These are phyloP conservation scores for Collariella sp. DNA, from an alignment of 495 filamentous ascomycete genomes.

Conservation along the genomic window DNA sequence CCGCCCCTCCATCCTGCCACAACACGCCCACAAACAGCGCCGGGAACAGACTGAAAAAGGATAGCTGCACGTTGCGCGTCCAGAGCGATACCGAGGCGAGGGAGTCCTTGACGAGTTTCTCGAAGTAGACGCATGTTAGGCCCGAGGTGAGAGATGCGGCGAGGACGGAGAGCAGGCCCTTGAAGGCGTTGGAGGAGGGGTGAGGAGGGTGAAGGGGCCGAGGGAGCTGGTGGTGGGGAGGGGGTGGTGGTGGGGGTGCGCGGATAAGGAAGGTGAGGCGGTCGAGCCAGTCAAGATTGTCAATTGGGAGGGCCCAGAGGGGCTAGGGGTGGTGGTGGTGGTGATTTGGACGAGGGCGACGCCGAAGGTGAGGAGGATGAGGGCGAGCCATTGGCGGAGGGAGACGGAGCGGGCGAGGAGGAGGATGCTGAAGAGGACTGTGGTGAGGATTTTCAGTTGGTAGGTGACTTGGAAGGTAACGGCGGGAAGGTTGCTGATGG, in stretches of 20 bases:
- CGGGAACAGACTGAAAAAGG: conserved; percentile 63
- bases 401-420: conserved; percentile 49
- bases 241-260: neutral
- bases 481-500: conserved; percentile 60
- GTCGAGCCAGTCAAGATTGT: conserved; percentile 31
- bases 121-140: conserved; percentile 59
- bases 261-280: conserved; percentile 36
- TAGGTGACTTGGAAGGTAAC: conserved; percentile 65
- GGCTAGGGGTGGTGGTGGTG: conserved; percentile 41
- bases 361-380: conserved; percentile 54
- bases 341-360: conserved; percentile 53
- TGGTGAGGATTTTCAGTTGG: conserved; percentile 63
- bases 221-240: too few species aligned
- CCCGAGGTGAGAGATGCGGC: conserved; percentile 55
- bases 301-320: too few species aligned
- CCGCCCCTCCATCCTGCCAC: conserved; percentile 58
- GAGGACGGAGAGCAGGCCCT: conserved; percentile 55
- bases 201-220: too few species aligned
- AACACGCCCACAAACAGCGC: conserved; percentile 64
- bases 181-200: conserved; percentile 31
- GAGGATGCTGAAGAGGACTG: conserved; percentile 56
- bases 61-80: conserved; percentile 66
- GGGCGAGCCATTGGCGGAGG: conserved; percentile 52
- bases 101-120: conserved; percentile 64
- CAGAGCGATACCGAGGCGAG: conserved; percentile 50